A percentile compares a stretch with the other conserved stretches of the same genome.
Conservation (phyloP, 352 stramenopile genomes). For the Phytophthora capsici region DNA sequence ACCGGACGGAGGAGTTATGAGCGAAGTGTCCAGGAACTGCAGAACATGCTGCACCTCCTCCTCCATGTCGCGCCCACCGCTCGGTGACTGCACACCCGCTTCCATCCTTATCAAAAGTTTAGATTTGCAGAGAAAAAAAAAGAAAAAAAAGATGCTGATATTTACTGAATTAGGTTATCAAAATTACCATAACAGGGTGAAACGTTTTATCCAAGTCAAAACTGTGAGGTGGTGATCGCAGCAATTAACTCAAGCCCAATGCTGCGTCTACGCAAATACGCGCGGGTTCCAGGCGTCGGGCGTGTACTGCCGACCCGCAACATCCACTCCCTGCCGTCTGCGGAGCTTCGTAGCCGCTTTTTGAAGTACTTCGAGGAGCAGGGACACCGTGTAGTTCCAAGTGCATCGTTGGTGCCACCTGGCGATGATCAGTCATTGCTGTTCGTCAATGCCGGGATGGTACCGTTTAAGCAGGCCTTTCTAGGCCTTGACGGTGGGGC, state of each 20-base stretch:
- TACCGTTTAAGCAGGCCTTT: conserved; percentile 94
- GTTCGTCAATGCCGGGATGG: conserved; percentile 98
- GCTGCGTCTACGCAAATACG: conserved; percentile 23
- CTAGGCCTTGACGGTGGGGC: conserved; percentile 58
- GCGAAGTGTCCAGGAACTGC: conserved; percentile 65
- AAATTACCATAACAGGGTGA: neutral
- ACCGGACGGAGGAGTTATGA: conserved; percentile 49
- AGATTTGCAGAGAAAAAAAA: conserved; percentile 21
- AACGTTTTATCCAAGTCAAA: conserved; percentile 3
- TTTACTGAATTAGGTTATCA: too few species aligned
- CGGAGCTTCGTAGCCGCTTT: conserved; percentile 61
- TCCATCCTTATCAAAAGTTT: conserved; percentile 15
- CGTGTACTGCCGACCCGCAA: conserved; percentile 11
- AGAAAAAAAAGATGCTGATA: neutral
- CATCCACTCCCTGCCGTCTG: conserved; percentile 51
- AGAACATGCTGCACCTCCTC: conserved; percentile 71
- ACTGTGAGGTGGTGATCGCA: conserved; percentile 10
- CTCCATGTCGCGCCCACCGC: conserved; percentile 35
- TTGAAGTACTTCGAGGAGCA: conserved; percentile 74
- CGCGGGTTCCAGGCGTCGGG: neutral
- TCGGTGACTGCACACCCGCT: conserved; percentile 5
- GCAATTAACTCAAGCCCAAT: conserved; percentile 8
- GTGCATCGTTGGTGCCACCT: conserved; percentile 74
- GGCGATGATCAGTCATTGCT: conserved; percentile 94
- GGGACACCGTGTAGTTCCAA: conserved; percentile 67